phyloP scores from a whole-genome alignment of 2,329 filamentous ascomycete species.

The Phialocephala sp. region DNA sequence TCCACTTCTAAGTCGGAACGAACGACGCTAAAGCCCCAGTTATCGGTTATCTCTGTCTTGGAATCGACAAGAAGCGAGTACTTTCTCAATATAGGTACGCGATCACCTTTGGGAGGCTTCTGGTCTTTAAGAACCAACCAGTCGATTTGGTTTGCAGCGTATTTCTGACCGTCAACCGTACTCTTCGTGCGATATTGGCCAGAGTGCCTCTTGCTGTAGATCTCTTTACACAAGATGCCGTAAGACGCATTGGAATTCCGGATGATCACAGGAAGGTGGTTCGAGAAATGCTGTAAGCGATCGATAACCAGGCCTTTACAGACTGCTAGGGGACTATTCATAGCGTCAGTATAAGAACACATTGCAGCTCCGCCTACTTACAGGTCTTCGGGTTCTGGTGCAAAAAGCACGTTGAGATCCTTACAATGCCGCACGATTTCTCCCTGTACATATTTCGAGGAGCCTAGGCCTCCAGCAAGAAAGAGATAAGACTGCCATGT shows the following conservation, averaged over 20 bases:
- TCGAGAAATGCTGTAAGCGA: background rate
- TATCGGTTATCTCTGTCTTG: background rate
- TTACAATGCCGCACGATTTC: background rate
- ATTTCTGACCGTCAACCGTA: background rate
- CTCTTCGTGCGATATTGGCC: background rate
- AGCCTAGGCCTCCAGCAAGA: background rate
- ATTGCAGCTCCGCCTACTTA: background rate
- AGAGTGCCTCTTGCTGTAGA: background rate
- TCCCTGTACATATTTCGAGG: background rate
- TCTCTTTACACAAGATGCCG: background rate
- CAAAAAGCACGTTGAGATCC: background rate
- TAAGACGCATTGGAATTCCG: background rate
- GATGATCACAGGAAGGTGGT: background rate
- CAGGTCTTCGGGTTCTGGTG: background rate
- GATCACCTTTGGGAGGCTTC: background rate
- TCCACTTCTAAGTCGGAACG: background rate
- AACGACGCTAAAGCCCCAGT: background rate
- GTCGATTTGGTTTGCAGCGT: background rate
- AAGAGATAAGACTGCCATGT: background rate
- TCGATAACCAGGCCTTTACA: constrained; percentile 6
- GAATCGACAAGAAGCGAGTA: background rate
- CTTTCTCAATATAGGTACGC: background rate
- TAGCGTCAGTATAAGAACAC: background rate
- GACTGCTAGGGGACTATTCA: background rate
- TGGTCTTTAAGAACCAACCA: background rate